A percentile compares a stretch with the other conserved stretches of the same genome.
Conservation (phyloP, 495 filamentous ascomycete species). For the Hyaloscypha hepaticicola region DNA sequence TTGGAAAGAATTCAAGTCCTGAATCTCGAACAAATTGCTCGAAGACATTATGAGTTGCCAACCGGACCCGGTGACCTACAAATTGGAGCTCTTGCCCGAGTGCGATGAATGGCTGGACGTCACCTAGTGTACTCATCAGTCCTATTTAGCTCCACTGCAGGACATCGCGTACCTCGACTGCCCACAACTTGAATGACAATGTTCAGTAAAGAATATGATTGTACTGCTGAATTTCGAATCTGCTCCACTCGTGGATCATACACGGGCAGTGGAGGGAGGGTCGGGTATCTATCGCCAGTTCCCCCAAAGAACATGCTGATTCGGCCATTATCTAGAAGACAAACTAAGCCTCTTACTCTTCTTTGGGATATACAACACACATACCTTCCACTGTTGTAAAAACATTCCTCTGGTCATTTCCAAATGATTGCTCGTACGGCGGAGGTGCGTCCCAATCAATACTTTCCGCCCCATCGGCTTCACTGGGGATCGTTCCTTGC, state of each 20-base stretch:
- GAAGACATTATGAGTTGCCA: conserved; percentile 64
- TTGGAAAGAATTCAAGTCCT: conserved; percentile 60
- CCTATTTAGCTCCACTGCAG: too few relatives aligned
- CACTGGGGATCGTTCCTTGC: neutral
- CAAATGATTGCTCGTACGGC: conserved; percentile 13
- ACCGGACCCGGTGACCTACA: conserved; percentile 57
- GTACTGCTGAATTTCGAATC: neutral
- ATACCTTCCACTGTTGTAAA: conserved; percentile 2
- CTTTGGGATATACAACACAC: neutral
- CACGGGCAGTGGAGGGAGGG: neutral
- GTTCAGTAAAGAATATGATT: conserved; percentile 12
- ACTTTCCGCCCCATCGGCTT: neutral
- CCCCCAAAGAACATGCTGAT: conserved; percentile 6
- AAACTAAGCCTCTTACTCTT: neutral
- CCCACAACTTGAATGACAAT: conserved; percentile 30
- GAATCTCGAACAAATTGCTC: conserved; percentile 53
- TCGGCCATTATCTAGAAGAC: conserved; percentile 2
- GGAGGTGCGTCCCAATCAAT: conserved; percentile 19
- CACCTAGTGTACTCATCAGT: conserved; percentile 37
- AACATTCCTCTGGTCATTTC: conserved; percentile 11
- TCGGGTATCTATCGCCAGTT: neutral
- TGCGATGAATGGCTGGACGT: conserved; percentile 62
- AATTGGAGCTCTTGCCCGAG: conserved; percentile 49
- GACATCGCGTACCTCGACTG: conserved; percentile 17
- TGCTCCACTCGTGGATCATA: neutral